Evolutionary conservation across 2,329 filamentous ascomycete genomes (phyloP).

Genomic region (Pestalotiopsis sp.): DNA sequence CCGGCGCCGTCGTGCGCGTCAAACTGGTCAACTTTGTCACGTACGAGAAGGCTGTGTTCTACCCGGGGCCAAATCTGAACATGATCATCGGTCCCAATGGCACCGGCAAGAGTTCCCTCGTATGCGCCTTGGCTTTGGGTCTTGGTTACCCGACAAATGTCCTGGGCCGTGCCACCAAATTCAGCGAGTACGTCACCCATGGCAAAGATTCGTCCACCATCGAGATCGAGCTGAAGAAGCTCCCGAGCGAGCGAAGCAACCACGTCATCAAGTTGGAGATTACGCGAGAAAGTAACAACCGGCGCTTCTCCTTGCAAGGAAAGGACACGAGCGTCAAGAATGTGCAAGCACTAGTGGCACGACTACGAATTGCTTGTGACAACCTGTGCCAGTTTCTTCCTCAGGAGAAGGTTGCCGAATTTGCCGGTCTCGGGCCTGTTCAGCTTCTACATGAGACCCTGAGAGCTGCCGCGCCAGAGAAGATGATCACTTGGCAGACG

Average conservation of each 20-base stretch:
- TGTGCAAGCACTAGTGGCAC: constrained; percentile 68
- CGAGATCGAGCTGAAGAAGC: constrained; percentile 84
- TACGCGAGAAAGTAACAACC: constrained; percentile 78
- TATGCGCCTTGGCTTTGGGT: constrained; percentile 94
- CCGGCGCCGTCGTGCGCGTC: constrained; percentile 88
- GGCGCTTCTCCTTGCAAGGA: constrained; percentile 78
- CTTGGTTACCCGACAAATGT: constrained; percentile 82
- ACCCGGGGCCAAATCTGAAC: constrained; percentile 88
- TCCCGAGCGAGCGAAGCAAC: constrained; percentile 63
- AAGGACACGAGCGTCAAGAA: constrained; percentile 62
- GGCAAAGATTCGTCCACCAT: constrained; percentile 76
- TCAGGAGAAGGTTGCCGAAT: constrained; percentile 94
- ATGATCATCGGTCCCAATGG: constrained; percentile 99
- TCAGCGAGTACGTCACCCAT: constrained; percentile 93
- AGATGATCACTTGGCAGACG: constrained; percentile 80
- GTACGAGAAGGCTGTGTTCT: constrained; percentile 89
- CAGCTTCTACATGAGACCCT: constrained; percentile 85
- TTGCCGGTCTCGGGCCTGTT: constrained; percentile 80
- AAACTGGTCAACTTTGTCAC: constrained; percentile 90
- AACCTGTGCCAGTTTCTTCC: constrained; percentile 97
- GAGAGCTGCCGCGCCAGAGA: constrained; percentile 78
- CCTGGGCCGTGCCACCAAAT: constrained; percentile 81
- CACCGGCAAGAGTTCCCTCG: constrained; percentile 94
- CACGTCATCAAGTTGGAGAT: constrained; percentile 77
- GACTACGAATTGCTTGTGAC: constrained; percentile 90